Evolutionary conservation across 2,329 filamentous ascomycete genomes (phyloP).

Genomic region (Fusarium algeriense): DNA sequence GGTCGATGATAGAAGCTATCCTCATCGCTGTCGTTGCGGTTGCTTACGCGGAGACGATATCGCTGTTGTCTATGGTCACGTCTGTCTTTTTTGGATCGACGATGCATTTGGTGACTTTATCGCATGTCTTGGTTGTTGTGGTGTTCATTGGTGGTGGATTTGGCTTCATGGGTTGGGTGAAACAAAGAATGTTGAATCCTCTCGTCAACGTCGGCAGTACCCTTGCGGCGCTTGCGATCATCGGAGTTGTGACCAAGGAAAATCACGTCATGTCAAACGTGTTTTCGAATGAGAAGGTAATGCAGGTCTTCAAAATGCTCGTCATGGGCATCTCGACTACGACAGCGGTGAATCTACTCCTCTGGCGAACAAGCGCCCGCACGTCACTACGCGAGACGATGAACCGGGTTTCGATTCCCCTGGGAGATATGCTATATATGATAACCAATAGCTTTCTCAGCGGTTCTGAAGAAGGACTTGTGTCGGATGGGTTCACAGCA

Average conservation of each 20-base stretch:
- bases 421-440: constrained; percentile 83
- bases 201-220: constrained; percentile 88
- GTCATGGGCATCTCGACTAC: constrained; percentile 79
- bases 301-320: constrained; percentile 85
- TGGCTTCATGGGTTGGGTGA: constrained; percentile 89
- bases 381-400: constrained; percentile 78
- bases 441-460: constrained; percentile 87
- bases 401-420: constrained; percentile 76
- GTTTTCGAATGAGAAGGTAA: constrained; percentile 84
- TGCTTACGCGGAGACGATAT: constrained; percentile 75
- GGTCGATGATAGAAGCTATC: constrained; percentile 90
- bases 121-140: constrained; percentile 82
- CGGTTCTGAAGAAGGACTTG: constrained; percentile 82
- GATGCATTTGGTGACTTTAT: constrained; percentile 74
- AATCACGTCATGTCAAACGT: constrained; percentile 86
- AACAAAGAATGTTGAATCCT: constrained; percentile 81
- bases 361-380: constrained; percentile 84
- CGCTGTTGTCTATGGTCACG: constrained; percentile 85
- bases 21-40: constrained; percentile 83
- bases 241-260: constrained; percentile 91
- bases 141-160: constrained; percentile 88
- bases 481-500: constrained; percentile 72
- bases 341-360: constrained; percentile 77
- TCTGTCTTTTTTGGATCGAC: constrained; percentile 81
- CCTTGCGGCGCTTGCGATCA: constrained; percentile 86